These are phyloP conservation scores for Ustilago loliicola DNA, from an alignment of 1,284 basidiomycete species.

Conservation along the genomic window DNA sequence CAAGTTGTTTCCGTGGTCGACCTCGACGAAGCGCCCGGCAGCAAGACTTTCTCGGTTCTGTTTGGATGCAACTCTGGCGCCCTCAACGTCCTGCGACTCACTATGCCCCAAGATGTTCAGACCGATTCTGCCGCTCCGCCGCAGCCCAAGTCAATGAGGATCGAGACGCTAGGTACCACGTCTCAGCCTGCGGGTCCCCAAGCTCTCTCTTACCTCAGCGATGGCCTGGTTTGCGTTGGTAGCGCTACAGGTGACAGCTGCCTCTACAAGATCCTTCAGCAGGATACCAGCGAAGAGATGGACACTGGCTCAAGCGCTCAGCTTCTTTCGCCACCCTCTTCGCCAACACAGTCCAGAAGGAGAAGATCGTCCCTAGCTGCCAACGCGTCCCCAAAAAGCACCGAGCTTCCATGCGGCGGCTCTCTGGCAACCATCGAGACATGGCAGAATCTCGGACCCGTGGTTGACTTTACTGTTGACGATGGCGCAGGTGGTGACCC, in stretches of 20 bases:
- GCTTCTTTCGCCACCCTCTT: conserved; percentile 48
- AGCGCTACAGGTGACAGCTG: conserved; percentile 61
- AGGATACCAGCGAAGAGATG: conserved; percentile 11
- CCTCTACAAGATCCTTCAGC: conserved; percentile 44
- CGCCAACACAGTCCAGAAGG: conserved; percentile 35
- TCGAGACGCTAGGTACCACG: conserved; percentile 44
- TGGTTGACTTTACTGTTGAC: conserved; percentile 86
- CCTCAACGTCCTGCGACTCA: conserved; percentile 45
- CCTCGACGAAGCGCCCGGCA: conserved; percentile 19
- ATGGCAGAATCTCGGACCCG: conserved; percentile 78
- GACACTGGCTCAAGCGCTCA: conserved; percentile 11
- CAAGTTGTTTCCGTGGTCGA: conserved; percentile 54
- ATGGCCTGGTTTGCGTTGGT: conserved; percentile 56
- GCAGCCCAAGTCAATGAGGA: conserved; percentile 33
- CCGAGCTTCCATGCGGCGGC: conserved; percentile 20
- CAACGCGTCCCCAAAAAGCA: conserved; percentile 5
- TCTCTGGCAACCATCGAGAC: conserved; percentile 28
- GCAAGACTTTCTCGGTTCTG: conserved; percentile 33
- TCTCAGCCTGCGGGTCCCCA: conserved; percentile 54
- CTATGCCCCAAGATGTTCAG: conserved; percentile 16
- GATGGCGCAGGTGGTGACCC: conserved; percentile 75
- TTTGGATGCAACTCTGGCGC: conserved; percentile 50
- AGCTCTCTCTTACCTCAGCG: conserved; percentile 58
- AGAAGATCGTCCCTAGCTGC: conserved; percentile 22
- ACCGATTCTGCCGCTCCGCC: not conserved